These are phyloP conservation scores for Pseudogymnoascus sp. DNA, from an alignment of 2,329 filamentous ascomycete species.

Conservation along the genomic window DNA sequence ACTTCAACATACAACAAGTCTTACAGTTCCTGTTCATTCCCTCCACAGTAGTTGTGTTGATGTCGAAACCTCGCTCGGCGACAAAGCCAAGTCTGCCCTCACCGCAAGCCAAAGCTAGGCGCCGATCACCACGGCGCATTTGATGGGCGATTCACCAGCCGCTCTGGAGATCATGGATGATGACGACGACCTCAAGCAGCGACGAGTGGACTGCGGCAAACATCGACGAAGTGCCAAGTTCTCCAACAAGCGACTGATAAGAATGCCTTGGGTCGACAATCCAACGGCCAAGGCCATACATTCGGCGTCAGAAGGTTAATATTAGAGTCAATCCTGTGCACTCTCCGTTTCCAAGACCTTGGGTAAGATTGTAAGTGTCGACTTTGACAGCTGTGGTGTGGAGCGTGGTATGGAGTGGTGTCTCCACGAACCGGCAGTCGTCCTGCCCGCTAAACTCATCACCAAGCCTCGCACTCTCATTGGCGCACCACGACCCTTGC, in stretches of 20 bases:
- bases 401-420: background rate
- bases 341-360: slow-evolving; percentile 1
- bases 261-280: slow-evolving; percentile 2
- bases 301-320: slow-evolving; percentile 7
- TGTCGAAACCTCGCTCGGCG: background rate
- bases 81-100: background rate
- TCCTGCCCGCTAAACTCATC: background rate
- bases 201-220: background rate
- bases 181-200: background rate
- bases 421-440: background rate
- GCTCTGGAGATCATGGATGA: background rate
- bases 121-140: background rate
- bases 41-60: background rate
- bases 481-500: background rate
- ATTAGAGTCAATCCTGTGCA: background rate
- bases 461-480: background rate
- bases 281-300: slow-evolving; percentile 1
- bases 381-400: background rate
- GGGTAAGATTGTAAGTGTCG: background rate
- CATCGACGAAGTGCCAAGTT: background rate
- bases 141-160: background rate
- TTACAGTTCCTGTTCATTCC: background rate
- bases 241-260: background rate
- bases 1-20: background rate
- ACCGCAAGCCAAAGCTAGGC: background rate